These are phyloP conservation scores for Pleoardoris graminearum DNA, from an alignment of 2,329 filamentous ascomycete genomes.

Conservation along the genomic window DNA sequence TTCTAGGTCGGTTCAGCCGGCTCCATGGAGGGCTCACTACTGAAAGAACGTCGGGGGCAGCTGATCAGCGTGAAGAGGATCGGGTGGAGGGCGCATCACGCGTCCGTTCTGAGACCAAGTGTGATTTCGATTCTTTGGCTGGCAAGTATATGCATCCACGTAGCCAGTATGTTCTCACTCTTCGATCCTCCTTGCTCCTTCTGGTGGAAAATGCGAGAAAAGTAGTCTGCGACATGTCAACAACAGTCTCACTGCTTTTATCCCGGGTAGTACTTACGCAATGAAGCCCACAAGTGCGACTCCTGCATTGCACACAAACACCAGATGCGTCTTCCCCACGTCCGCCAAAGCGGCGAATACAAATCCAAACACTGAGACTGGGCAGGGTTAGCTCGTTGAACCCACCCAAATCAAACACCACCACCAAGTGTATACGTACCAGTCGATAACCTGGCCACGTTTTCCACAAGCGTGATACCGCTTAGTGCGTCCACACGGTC, in stretches of 20 bases:
- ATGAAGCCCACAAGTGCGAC: constrained; percentile 4
- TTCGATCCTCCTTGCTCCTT: constrained; percentile 1
- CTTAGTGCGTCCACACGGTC: constrained; percentile 69
- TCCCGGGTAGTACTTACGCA: not conserved
- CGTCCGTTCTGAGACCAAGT: too few species aligned
- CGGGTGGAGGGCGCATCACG: too few species aligned
- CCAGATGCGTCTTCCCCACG: constrained; percentile 62
- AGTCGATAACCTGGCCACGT: constrained; percentile 65
- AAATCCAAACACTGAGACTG: constrained; percentile 66
- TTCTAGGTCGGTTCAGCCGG: too few species aligned
- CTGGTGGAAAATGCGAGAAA: not conserved
- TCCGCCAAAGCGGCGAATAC: constrained; percentile 67
- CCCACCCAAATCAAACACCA: not conserved
- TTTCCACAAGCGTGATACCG: constrained; percentile 71
- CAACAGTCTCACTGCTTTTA: not conserved
- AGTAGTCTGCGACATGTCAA: not conserved
- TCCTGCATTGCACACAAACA: constrained; percentile 68
- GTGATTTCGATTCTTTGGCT: too few species aligned
- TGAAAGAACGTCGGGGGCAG: not conserved
- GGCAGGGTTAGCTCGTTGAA: not conserved
- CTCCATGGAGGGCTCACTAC: not conserved
- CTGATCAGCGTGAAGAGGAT: too few species aligned
- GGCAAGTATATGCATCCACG: too few species aligned
- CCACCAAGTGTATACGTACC: constrained; percentile 20
- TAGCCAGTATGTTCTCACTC: not conserved